These are phyloP conservation scores for Rhododendron henanense DNA, from an alignment of 148 eudicot species.

Conservation along the genomic window DNA sequence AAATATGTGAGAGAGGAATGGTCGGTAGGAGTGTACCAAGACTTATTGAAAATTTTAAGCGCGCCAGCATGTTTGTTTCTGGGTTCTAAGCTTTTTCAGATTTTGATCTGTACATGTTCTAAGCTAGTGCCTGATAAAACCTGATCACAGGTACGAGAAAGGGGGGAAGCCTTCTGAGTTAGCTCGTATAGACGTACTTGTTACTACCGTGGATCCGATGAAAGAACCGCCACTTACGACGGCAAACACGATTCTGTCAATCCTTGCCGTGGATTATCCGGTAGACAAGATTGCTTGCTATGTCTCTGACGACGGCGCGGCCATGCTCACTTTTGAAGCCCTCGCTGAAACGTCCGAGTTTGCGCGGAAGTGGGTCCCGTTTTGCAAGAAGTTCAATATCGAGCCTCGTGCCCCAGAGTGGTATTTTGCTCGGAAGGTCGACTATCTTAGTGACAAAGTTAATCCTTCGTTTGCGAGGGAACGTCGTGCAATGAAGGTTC, in stretches of 20 bases:
- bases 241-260: conserved; percentile 92
- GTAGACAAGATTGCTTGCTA: conserved; percentile 31
- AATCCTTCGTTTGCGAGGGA: conserved; percentile 45
- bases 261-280: conserved; percentile 95
- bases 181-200: conserved; percentile 79
- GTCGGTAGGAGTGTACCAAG: no score
- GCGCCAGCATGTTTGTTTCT: not conserved
- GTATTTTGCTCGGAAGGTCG: conserved; percentile 88
- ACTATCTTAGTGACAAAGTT: conserved; percentile 86
- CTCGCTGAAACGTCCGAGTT: conserved; percentile 87
- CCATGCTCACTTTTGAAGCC: conserved; percentile 96
- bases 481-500: conserved; percentile 91
- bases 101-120: no score
- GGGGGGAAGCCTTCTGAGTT: conserved; percentile 95
- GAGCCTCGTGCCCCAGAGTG: conserved; percentile 99
- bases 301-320: conserved; percentile 80
- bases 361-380: conserved; percentile 94
- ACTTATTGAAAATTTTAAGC: no score
- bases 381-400: conserved; percentile 75
- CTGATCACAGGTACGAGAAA: conserved; percentile 76
- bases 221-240: conserved; percentile 92
- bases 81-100: not conserved
- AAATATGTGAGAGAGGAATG: no score
- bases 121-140: no score
- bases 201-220: conserved; percentile 90